Conservation (phyloP, 768 basidiomycete species). For the Lactarius pseudohatsudake region DNA sequence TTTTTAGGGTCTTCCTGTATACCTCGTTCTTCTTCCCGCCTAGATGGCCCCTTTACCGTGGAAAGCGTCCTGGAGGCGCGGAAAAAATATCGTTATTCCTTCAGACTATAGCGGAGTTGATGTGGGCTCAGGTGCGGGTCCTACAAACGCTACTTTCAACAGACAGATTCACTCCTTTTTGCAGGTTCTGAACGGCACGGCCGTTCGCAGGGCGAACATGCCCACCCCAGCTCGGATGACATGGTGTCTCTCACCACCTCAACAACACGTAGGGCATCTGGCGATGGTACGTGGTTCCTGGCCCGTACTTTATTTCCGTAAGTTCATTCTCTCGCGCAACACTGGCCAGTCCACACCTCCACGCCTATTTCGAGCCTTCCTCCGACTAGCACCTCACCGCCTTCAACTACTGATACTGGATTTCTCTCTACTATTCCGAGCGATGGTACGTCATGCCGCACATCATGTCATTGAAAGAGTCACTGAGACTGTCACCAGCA, state of each 20-base stretch:
- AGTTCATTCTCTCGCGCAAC: neutral
- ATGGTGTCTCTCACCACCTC: neutral
- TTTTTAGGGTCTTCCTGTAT: neutral
- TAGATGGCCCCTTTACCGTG: slow-evolving; percentile 15
- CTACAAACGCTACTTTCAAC: neutral
- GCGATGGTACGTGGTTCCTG: slow-evolving; percentile 1
- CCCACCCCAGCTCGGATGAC: neutral
- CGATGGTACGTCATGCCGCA: no score
- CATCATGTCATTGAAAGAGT: no score
- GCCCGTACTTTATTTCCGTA: neutral
- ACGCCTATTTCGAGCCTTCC: neutral
- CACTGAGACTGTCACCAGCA: neutral
- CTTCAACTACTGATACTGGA: neutral
- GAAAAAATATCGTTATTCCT: neutral
- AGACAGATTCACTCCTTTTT: neutral
- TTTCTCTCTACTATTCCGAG: neutral
- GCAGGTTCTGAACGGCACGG: slow-evolving; percentile 4
- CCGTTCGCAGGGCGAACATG: slow-evolving; percentile 3
- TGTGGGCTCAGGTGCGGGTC: slow-evolving; percentile 8
- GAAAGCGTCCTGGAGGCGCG: slow-evolving; percentile 20
- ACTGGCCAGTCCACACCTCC: neutral
- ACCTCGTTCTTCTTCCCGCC: neutral
- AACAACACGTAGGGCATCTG: neutral
- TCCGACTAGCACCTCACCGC: neutral
- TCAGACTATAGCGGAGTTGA: slow-evolving; percentile 1